Percentiles rank a stretch among this genome's conserved stretches.
Evolutionary conservation across 306 rosid genomes (phyloP).

Genomic region (Calophaca sinica): DNA sequence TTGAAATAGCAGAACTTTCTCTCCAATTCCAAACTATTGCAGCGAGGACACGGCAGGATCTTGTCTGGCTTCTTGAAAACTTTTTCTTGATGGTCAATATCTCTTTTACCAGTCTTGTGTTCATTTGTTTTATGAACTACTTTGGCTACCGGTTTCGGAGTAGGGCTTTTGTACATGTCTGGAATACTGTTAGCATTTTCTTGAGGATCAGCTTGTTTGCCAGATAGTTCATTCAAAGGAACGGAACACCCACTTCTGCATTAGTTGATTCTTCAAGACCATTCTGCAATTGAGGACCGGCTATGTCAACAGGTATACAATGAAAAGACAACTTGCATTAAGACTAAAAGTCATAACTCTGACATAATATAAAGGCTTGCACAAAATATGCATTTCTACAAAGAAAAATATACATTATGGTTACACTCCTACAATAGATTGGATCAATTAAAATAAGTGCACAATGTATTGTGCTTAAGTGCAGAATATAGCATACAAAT

Average conservation of each 20-base stretch:
- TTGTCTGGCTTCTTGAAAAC: constrained; percentile 60
- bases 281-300: constrained; percentile 49
- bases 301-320: constrained; percentile 21
- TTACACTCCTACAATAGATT: too few species aligned
- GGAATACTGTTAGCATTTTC: constrained; percentile 25
- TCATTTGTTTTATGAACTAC: constrained; percentile 44
- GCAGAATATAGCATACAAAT: background rate
- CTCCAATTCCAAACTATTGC: constrained; percentile 62
- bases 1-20: constrained; percentile 78
- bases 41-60: constrained; percentile 71
- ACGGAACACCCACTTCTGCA: constrained; percentile 41
- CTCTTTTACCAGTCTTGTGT: constrained; percentile 40
- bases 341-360: constrained; percentile 27
- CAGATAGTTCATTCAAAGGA: constrained; percentile 25
- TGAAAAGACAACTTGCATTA: constrained; percentile 1
- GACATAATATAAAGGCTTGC: constrained; percentile 6
- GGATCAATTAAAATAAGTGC: background rate
- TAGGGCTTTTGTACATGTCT: constrained; percentile 8
- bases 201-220: constrained; percentile 1
- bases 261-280: constrained; percentile 43
- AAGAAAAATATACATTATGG: constrained; percentile 5
- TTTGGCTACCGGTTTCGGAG: constrained; percentile 33
- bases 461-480: constrained; percentile 10
- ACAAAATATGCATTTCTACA: background rate
- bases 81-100: constrained; percentile 52